Base-by-base conservation (phyloP, 2,329 filamentous ascomycete species). In the Claviceps digitariae region DNA sequence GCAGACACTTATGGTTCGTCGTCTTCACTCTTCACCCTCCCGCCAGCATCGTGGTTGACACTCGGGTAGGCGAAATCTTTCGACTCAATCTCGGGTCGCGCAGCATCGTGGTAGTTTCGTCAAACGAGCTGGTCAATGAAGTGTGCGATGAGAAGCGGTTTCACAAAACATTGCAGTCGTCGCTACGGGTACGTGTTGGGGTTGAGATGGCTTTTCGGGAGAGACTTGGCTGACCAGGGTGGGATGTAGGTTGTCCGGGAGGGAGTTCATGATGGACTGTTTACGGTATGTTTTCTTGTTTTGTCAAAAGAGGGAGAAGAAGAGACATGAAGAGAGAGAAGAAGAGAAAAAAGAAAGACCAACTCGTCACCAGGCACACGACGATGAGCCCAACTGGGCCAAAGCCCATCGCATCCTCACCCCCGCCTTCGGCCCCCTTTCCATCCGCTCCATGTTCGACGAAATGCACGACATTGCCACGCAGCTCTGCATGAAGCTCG, bases 401-500 rank as follows among this genome's bases (percentile, higher is more conserved):
- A 75, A 84, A 57, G 84, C 86, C 29, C 79, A 87, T 61, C 71
- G 81, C 23, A 69, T 83, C 17, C 69, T 88, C 52, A 76, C 84
- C 60, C 83, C 84, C 0, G 83, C 82, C 2, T 87, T 88, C 63
- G 84, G 84, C 0, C 84, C 84, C 0, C 65, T 87, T 23, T 74
- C 78, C 1, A 87, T 89, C 59, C 74, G 78, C 38, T 70, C 67
- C 53, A 87, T 87, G 84, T 87, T 84, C 56, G 73, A 77, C 56
- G 80, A 83, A 60, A 84, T 84, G 81, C 74, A 82, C 57, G 84
- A 87, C 58, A 80, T 87, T 55, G 77, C 82, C 4, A 72, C 74
- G 0, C 83, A 87, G 61, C 66, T 87, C 50, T 74, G 77, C 10
- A 72, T 86, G 67, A 87, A 87, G 64, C 83, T 83, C 76, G 83